Conservation (phyloP, 164 flowering plant genomes). For the Nymphaea thermarum region DNA sequence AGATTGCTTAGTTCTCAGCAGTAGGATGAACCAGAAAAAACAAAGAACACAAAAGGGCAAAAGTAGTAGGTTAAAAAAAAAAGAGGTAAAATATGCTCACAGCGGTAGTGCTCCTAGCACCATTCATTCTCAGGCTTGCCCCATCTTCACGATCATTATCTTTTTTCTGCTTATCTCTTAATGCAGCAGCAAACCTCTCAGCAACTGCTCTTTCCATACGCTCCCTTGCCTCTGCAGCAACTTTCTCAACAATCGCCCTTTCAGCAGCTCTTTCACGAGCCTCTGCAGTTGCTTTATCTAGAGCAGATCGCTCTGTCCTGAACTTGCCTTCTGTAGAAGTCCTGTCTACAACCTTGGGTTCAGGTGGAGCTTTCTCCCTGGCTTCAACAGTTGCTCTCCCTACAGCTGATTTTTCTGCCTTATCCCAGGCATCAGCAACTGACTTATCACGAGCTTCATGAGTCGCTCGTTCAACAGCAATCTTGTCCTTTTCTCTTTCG, state of each 20-base stretch:
- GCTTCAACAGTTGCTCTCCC: conserved; percentile 60
- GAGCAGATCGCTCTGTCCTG: conserved; percentile 53
- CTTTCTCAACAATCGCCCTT: conserved; percentile 54
- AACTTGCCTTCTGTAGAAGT: conserved; percentile 52
- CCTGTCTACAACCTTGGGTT: conserved; percentile 38
- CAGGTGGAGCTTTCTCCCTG: conserved; percentile 35
- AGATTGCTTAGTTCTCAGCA: not conserved
- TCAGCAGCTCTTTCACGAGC: conserved; percentile 80
- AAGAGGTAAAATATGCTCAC: not conserved
- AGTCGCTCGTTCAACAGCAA: conserved; percentile 71
- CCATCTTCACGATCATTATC: not conserved
- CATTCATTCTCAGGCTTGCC: not conserved
- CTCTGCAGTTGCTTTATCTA: conserved; percentile 85
- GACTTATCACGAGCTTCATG: conserved; percentile 67
- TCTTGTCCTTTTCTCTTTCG: conserved; percentile 31
- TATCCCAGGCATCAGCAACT: not conserved
- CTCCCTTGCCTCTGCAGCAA: conserved; percentile 25
- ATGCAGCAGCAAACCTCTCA: conserved; percentile 31
- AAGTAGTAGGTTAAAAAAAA: not conserved
- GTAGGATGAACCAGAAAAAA: not conserved
- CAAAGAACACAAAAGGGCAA: not conserved
- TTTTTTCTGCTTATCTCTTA: conserved; percentile 19
- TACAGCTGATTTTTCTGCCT: conserved; percentile 51
- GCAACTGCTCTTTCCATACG: conserved; percentile 30
- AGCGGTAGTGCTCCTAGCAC: not conserved